phyloP scores from a whole-genome alignment of 768 basidiomycete species.

The Lactarius sanguifluus region DNA sequence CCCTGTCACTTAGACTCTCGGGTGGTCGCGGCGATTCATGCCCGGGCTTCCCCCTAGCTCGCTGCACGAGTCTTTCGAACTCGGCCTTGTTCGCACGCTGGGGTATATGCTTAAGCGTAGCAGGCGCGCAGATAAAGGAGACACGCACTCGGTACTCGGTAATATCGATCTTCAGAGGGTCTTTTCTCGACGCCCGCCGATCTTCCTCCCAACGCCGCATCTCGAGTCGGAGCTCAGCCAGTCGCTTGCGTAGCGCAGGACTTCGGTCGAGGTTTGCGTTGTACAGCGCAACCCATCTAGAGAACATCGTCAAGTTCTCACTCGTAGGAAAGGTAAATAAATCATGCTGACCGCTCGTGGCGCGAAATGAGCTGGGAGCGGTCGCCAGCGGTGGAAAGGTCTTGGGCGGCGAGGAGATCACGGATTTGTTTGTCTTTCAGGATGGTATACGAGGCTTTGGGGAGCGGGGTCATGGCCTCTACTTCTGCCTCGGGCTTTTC shows the following conservation, averaged over 20 bases:
- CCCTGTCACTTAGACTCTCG: neutral
- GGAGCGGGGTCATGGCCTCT: conserved; percentile 13
- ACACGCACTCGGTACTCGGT: conserved; percentile 23
- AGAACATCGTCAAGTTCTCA: neutral
- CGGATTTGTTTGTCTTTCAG: conserved; percentile 32
- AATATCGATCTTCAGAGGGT: conserved; percentile 18
- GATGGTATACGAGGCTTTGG: conserved; percentile 34
- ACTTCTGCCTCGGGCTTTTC: conserved; percentile 7
- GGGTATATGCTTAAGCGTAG: neutral
- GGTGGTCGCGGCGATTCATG: neutral
- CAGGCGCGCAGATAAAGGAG: neutral
- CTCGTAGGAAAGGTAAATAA: neutral
- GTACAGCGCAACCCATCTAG: conserved; percentile 33
- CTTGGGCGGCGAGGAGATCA: conserved; percentile 29
- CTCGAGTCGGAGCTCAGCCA: conserved; percentile 27
- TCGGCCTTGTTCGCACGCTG: conserved; percentile 29
- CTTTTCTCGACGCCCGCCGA: conserved; percentile 15
- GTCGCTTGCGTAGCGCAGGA: conserved; percentile 21
- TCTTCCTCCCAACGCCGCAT: conserved; percentile 32
- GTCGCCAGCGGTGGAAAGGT: conserved; percentile 31
- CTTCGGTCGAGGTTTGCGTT: conserved; percentile 35
- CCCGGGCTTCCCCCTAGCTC: conserved; percentile 13
- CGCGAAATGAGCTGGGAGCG: conserved; percentile 30
- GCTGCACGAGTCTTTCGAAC: conserved; percentile 25
- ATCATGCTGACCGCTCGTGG: conserved; percentile 29